A percentile compares a stretch with the other conserved stretches of the same genome.
Evolutionary conservation across 495 filamentous ascomycete genomes (phyloP).

Genomic region (Lasiosphaeria ovina): DNA sequence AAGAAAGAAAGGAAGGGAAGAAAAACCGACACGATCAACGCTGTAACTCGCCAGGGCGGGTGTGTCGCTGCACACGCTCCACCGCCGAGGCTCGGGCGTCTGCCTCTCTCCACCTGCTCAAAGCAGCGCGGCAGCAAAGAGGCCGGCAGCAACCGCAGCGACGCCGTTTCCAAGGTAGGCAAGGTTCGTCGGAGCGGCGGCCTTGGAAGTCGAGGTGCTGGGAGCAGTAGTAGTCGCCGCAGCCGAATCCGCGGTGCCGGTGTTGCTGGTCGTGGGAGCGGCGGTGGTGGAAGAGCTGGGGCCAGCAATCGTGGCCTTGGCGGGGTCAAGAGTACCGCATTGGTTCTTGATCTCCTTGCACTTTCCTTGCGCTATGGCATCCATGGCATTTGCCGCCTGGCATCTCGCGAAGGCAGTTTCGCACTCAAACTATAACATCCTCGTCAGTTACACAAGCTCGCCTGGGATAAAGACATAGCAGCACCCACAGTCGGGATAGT

Average conservation of each 20-base stretch:
- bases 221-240: not conserved
- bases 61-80: not conserved
- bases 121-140: constrained; percentile 36
- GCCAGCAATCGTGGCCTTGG: constrained; percentile 19
- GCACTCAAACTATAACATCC: constrained; percentile 32
- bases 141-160: constrained; percentile 32
- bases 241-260: constrained; percentile 14
- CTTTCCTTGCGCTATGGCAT: constrained; percentile 26
- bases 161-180: constrained; percentile 29
- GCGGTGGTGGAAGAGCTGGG: constrained; percentile 8
- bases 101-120: constrained; percentile 12
- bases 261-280: constrained; percentile 17
- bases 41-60: constrained; percentile 8
- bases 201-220: constrained; percentile 13
- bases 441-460: constrained; percentile 4
- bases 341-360: constrained; percentile 35
- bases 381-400: constrained; percentile 24
- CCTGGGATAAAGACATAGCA: not conserved
- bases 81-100: not conserved
- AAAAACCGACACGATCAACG: constrained; percentile 21
- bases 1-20: constrained; percentile 28
- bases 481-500: constrained; percentile 35
- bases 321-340: constrained; percentile 36
- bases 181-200: constrained; percentile 26
- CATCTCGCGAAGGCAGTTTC: constrained; percentile 29